Base-by-base conservation (phyloP, 108 stramenopile genomes). In the Fistulifera pelliculosa region DNA sequence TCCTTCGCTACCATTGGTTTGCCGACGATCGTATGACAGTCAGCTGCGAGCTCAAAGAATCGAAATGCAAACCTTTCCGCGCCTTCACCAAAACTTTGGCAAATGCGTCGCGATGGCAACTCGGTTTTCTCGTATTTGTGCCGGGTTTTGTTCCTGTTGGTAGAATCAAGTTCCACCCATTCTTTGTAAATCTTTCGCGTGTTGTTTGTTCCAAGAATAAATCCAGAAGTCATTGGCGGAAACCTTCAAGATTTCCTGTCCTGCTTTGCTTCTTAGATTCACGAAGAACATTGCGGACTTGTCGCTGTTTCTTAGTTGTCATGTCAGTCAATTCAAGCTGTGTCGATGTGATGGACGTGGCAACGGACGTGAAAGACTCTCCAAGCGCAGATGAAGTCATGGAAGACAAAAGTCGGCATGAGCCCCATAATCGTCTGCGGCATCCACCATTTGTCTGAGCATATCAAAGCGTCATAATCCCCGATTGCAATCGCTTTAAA, bases 1-100 rank as follows among this genome's bases (percentile, higher is more conserved):
- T 80, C 71, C 50, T 80, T 80, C 5, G 74, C 78, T 12, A 80
- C 79, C 70, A 73, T 60, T 0, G 27, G 40, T 2, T 64, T 59
- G 5, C 74, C 74, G 16, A 60, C 40, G 18, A 64, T 63, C 7
- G 54, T 54, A 0, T 52, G 27, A 28, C 71, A 64, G 41, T 73
- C 38, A 13, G 62, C 19, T 23, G 71, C 79, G n/a, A 80, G 41
- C 47, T 66, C 69, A 18, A 59, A 65, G 18, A 75, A 71, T 26
- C 65, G 65, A 2, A 50, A 64, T 1, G 73, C 74, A 40, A 75
- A 58, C 1, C 79, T 63, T 49, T 80, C 79, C 1, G 74, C 79
- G 13, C 79, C 78, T 58, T 80, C 74, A 10, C 74, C 69, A 60
- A 76, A 45, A 21, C 61, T 48, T 23, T 69, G 56, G 42, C 72